Conservation (phyloP, 2,329 filamentous ascomycete genomes). For the Ophiosphaerella narmari region DNA sequence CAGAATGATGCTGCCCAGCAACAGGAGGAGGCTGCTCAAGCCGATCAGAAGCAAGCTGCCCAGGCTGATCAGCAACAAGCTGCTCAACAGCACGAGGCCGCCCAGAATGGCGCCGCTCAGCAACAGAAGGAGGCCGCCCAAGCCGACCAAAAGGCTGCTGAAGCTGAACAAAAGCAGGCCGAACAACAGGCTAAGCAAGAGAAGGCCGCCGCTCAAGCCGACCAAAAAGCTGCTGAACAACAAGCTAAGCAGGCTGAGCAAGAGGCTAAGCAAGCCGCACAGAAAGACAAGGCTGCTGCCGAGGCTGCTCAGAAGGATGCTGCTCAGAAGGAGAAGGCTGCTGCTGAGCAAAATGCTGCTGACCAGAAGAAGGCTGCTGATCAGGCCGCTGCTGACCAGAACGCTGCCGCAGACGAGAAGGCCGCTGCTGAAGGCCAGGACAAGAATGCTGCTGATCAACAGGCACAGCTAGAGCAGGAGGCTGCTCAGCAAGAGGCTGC, state of each 20-base stretch:
- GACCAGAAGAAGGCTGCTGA: neutral
- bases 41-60: too few relatives aligned
- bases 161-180: constrained; percentile 5
- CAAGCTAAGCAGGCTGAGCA: neutral
- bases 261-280: neutral
- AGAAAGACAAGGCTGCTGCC: neutral
- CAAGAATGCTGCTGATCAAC: neutral
- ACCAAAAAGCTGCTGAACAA: neutral
- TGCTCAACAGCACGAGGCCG: neutral
- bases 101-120: neutral
- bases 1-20: too few relatives aligned
- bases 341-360: constrained; percentile 1
- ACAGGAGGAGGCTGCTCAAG: too few relatives aligned
- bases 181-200: constrained; percentile 3
- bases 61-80: neutral
- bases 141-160: neutral
- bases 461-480: constrained; percentile 2
- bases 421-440: constrained; percentile 4
- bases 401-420: constrained; percentile 1
- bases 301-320: constrained; percentile 5
- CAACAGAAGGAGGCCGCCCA: constrained; percentile 1
- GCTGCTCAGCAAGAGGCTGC: neutral
- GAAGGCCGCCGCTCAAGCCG: neutral
- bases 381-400: neutral
- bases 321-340: neutral